Base-by-base conservation (phyloP, 1,284 basidiomycete genomes). In the Trichosporon sp. region DNA sequence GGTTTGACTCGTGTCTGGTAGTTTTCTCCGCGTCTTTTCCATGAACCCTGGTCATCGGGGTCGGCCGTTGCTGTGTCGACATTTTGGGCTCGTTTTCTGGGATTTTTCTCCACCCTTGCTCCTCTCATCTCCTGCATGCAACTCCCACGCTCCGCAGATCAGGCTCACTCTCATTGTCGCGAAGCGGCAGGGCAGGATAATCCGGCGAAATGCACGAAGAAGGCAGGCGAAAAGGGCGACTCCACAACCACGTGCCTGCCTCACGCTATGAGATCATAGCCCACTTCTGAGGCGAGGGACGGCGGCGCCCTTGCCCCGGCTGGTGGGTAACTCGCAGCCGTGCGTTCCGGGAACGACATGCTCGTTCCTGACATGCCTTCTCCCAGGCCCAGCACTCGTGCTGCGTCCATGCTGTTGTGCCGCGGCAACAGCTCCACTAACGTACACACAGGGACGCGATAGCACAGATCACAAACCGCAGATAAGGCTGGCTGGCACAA, bases 171-270 rank as follows among this genome's bases (percentile, higher is more conserved):
- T 4, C 16, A 43, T 16, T 26, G 19, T 19, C 19, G 14, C 1
- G 2, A 5, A 21, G 1, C 26, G 26, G 26, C 26, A 21, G 21
- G 19, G 1, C 8, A 16, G 1, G 19, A 5, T 54, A 11, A 16
- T 26, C 51, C 19, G 21, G 21, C 19, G n/a, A 54, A 8, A 21
- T 21, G 19, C 51, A 16, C 8, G 8, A 5, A 6, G 51, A 26
- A 54, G 51, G 11, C 2, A 40, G 38, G 38, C 38, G 38, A 40
- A 26, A 26, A 19, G 11, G 26, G 51, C 8, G n/a, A 26, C 51
- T 26, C 19, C 51, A 54, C 51, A 21, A 21, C 51, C 51, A 54
- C 51, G 51, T 54, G 51, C 51, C 51, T 54, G 51, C 51, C 51
- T 54, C 51, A 21, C 3, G 21, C 21, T 19, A 54, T 54, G 51